Percentiles rank a stretch among this genome's conserved stretches.
These are phyloP conservation scores for Reutealis trisperma DNA, from an alignment of 345 rosid genomes.

Conservation along the genomic window DNA sequence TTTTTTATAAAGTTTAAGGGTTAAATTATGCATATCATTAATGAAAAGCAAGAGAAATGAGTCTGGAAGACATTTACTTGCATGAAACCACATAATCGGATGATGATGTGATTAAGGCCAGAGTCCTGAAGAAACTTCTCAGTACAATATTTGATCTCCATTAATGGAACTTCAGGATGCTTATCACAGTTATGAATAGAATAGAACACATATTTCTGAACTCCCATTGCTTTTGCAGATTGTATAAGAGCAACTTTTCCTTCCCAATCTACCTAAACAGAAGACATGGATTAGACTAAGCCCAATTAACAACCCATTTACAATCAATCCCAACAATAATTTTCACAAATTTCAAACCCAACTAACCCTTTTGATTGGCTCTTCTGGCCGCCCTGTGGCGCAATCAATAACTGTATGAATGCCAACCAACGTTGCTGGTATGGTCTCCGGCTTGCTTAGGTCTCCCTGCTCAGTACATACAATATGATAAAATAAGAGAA, in stretches of 20 bases:
- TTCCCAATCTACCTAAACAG: slow-evolving; percentile 99
- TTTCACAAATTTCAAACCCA: background rate
- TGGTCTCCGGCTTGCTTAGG: slow-evolving; percentile 88
- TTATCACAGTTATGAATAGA: slow-evolving; percentile 97
- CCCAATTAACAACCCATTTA: background rate
- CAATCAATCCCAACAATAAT: background rate
- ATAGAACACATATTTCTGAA: slow-evolving; percentile 84
- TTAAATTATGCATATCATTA: background rate
- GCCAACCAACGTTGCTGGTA: slow-evolving; percentile 94
- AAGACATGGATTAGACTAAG: slow-evolving; percentile 28
- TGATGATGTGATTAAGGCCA: slow-evolving; percentile 60
- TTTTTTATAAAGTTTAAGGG: too few species aligned
- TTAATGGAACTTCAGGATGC: slow-evolving; percentile 96
- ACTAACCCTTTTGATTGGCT: slow-evolving; percentile 80
- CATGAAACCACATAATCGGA: slow-evolving; percentile 93
- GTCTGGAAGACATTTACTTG: slow-evolving; percentile 52
- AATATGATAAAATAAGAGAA: background rate
- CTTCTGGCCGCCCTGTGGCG: slow-evolving; percentile 99
- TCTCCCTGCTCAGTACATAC: slow-evolving; percentile 62
- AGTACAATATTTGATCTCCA: slow-evolving; percentile 96
- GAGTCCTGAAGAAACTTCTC: slow-evolving; percentile 88
- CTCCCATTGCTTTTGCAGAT: slow-evolving; percentile 97
- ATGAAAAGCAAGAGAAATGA: background rate
- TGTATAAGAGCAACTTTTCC: slow-evolving; percentile 97
- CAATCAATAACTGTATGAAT: slow-evolving; percentile 87